phyloP scores from a whole-genome alignment of 306 rosid species.

The Medicago ruthenica region DNA sequence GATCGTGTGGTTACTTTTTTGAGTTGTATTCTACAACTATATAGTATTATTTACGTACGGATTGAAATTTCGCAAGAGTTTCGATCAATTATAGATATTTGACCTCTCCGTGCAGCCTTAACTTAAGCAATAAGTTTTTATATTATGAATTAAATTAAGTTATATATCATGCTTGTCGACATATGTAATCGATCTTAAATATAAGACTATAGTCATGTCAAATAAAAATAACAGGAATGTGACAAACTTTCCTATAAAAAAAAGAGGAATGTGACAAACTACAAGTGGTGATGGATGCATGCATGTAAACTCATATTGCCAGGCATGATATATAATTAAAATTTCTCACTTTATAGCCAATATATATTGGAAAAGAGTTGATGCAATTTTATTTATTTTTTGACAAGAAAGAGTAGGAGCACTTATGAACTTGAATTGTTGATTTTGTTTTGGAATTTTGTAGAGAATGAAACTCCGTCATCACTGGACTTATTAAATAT shows the following conservation, averaged over 20 bases:
- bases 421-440: not conserved
- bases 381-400: not conserved
- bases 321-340: too few species aligned
- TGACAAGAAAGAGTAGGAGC: not conserved
- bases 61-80: not conserved
- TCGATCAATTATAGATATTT: not conserved
- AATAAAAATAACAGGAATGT: not conserved
- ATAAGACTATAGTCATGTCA: not conserved
- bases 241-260: too few species aligned
- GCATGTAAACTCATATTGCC: not conserved
- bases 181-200: not conserved
- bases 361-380: not conserved
- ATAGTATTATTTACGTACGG: conserved; percentile 13
- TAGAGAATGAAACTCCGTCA: not conserved
- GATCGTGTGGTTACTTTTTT: conserved; percentile 28
- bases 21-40: not conserved
- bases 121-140: not conserved
- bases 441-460: not conserved
- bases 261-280: not conserved
- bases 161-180: not conserved
- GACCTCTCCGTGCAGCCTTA: not conserved
- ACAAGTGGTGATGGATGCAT: not conserved
- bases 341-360: not conserved
- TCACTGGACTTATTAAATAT: not conserved
- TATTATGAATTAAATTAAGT: not conserved